Conservation (phyloP, 192 early-diverging fungal species). For the Linnemannia schmuckeri region DNA sequence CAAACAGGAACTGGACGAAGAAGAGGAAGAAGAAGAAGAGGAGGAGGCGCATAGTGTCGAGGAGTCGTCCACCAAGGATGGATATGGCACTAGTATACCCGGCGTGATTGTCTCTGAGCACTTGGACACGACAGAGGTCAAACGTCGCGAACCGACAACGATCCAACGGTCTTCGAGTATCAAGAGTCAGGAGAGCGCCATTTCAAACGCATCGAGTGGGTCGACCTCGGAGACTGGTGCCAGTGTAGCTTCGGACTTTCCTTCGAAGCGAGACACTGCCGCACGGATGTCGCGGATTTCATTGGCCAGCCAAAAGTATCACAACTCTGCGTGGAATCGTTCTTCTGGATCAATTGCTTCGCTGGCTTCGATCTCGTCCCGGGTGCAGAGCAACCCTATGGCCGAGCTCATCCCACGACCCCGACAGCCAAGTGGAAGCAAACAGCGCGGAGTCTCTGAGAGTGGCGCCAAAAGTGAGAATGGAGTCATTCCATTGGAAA, state of each 20-base stretch:
- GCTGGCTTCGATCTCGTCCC: conserved; percentile 4
- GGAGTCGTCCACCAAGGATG: background rate
- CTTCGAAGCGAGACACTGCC: conserved; percentile 23
- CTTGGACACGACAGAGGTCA: background rate
- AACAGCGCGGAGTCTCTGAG: conserved; percentile 19
- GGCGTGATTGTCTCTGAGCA: conserved; percentile 47
- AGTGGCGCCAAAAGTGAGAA: conserved; percentile 1
- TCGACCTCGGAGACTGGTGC: background rate
- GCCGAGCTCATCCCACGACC: conserved; percentile 23
- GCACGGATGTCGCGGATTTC: conserved; percentile 52
- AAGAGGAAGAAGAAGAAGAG: conserved; percentile 31
- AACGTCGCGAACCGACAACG: background rate
- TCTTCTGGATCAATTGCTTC: conserved; percentile 42
- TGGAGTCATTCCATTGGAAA: conserved; percentile 35
- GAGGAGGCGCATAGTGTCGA: background rate
- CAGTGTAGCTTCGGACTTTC: background rate
- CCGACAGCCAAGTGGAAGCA: conserved; percentile 10
- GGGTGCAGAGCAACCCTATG: conserved; percentile 2
- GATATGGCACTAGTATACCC: conserved; percentile 17
- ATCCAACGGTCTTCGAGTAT: background rate
- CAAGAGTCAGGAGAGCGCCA: background rate
- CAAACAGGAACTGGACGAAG: conserved; percentile 9
- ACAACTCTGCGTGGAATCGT: conserved; percentile 33
- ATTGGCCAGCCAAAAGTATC: conserved; percentile 44
- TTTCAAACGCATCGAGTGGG: conserved; percentile 4